Evolutionary conservation across 306 rosid species (phyloP).

Genomic region (Castanea crenata): DNA sequence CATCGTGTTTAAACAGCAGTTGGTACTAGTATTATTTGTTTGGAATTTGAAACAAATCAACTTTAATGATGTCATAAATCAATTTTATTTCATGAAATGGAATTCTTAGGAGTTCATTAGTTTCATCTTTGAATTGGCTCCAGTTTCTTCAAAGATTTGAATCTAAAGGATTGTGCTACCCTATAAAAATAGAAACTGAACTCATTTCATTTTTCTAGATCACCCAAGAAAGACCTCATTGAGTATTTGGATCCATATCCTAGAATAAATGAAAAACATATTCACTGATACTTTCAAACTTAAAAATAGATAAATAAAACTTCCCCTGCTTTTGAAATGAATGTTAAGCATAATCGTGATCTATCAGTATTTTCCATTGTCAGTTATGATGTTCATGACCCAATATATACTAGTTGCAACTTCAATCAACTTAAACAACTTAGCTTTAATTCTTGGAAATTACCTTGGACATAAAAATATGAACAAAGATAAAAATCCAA

Average conservation of each 20-base stretch:
- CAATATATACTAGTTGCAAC: not conserved
- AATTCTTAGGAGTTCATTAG: not conserved
- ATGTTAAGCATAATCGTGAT: not conserved
- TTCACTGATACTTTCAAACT: not conserved
- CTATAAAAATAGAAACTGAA: not conserved
- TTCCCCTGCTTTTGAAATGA: not conserved
- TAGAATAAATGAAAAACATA: too few species aligned
- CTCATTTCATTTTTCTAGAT: not conserved
- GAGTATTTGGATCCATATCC: not conserved
- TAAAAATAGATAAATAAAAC: not conserved
- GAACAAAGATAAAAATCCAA: not conserved
- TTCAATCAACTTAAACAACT: not conserved
- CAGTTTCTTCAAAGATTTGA: not conserved
- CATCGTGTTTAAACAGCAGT: not conserved
- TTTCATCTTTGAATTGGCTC: not conserved
- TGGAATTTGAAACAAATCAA: not conserved
- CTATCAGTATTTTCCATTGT: not conserved
- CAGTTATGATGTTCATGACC: not conserved
- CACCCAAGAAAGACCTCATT: not conserved
- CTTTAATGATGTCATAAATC: not conserved
- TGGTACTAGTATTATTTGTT: not conserved
- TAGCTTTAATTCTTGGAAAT: not conserved
- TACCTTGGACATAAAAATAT: not conserved
- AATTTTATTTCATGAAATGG: not conserved
- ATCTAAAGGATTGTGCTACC: not conserved